Evolutionary conservation across 2,329 filamentous ascomycete species (phyloP).

Genomic region (Xylaria sp.): DNA sequence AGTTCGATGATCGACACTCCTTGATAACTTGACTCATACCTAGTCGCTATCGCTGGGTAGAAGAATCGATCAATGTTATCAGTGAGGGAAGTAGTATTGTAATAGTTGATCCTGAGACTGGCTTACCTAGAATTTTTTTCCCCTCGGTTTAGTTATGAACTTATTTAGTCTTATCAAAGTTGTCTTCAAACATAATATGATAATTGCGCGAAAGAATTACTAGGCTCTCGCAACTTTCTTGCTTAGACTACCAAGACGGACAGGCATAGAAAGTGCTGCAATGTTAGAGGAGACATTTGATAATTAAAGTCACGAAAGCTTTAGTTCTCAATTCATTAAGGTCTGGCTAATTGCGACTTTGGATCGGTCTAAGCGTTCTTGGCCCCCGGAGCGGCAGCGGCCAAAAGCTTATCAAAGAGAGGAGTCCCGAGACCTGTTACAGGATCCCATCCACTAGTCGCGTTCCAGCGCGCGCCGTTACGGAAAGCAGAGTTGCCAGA

Average conservation of each 20-base stretch:
- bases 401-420: constrained; percentile 44
- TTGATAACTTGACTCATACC: not conserved
- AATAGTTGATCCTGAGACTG: too few relatives aligned
- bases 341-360: not conserved
- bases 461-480: constrained; percentile 48
- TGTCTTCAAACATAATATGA: not conserved
- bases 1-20: not conserved
- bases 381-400: constrained; percentile 46
- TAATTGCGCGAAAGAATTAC: too few relatives aligned
- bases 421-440: constrained; percentile 51
- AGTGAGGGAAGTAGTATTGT: not conserved
- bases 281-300: not conserved
- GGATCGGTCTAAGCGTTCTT: constrained; percentile 41
- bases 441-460: constrained; percentile 49
- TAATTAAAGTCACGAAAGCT: not conserved
- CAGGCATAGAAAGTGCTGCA: not conserved
- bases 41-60: not conserved
- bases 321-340: not conserved
- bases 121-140: not conserved
- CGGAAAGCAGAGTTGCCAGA: constrained; percentile 42
- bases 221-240: too few relatives aligned
- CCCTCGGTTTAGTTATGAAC: not conserved
- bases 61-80: not conserved
- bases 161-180: not conserved
- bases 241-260: not conserved